These are phyloP conservation scores for Ilex aquifolium DNA, from an alignment of 257 asterid species.

Conservation along the genomic window DNA sequence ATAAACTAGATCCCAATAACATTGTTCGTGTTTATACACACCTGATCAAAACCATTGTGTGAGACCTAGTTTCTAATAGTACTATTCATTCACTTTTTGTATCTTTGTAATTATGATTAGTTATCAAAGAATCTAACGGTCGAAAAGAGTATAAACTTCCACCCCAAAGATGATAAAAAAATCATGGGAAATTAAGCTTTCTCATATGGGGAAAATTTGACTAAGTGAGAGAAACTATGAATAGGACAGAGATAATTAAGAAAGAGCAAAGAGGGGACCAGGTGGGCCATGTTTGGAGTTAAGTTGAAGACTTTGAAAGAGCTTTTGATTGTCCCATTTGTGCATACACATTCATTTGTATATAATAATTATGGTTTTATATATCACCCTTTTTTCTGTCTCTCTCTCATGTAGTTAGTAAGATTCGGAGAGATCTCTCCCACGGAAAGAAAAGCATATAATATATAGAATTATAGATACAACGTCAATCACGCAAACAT, in stretches of 20 bases:
- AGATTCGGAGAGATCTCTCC: constrained; percentile 67
- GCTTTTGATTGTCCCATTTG: constrained; percentile 26
- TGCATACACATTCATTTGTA: constrained; percentile 7
- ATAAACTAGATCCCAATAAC: too few relatives aligned
- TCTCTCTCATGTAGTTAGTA: constrained; percentile 59
- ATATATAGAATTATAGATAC: constrained; percentile 35
- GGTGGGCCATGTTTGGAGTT: constrained; percentile 35
- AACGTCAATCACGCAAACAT: constrained; percentile 99
- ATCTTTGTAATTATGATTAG: background rate
- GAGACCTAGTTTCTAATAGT: too few relatives aligned
- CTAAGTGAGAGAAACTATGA: background rate
- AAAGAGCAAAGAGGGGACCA: background rate
- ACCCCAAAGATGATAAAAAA: background rate
- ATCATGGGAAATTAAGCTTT: background rate
- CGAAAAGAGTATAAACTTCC: background rate
- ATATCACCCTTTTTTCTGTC: constrained; percentile 9
- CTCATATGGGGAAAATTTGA: too few relatives aligned
- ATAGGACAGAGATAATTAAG: too few relatives aligned
- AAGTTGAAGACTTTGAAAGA: constrained; percentile 58
- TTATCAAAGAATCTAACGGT: constrained; percentile 10
- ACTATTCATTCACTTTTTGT: background rate
- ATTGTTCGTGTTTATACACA: too few relatives aligned
- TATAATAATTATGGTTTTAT: constrained; percentile 6
- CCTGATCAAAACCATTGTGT: too few relatives aligned
- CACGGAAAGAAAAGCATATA: constrained; percentile 30